Percentiles rank a stretch among this genome's conserved stretches.
Evolutionary conservation across 331 rosid genomes (phyloP).

Genomic region (Rosa hybrid): DNA sequence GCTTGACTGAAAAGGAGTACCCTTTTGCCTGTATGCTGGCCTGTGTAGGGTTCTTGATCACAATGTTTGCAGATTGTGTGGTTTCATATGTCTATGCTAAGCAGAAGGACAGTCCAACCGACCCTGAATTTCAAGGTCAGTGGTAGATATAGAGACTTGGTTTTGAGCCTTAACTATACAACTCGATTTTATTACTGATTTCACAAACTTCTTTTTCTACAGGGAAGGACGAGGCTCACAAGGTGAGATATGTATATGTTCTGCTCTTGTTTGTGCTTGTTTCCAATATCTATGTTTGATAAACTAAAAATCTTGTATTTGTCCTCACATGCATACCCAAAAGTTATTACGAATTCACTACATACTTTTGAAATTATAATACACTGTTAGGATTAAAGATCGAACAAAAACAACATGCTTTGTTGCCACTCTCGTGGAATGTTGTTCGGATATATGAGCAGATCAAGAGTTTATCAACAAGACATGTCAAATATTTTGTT

Average conservation of each 20-base stretch:
- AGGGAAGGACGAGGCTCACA: background rate
- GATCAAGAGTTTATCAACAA: no score
- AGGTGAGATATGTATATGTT: background rate
- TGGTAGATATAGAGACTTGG: background rate
- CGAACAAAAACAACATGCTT: no score
- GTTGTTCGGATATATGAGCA: no score
- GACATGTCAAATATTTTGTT: no score
- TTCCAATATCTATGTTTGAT: no score
- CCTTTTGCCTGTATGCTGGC: constrained; percentile 83
- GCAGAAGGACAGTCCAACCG: constrained; percentile 16
- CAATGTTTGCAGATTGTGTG: constrained; percentile 59
- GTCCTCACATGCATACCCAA: no score
- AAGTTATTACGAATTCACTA: no score
- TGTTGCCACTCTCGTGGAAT: no score
- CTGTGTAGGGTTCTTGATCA: constrained; percentile 60
- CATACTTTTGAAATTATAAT: no score
- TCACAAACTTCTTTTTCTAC: background rate
- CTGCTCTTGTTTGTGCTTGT: background rate
- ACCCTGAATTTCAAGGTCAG: constrained; percentile 53
- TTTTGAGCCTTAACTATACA: background rate
- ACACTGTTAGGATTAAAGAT: no score
- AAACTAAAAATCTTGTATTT: no score
- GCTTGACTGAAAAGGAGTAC: constrained; percentile 55
- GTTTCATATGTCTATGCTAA: constrained; percentile 41
- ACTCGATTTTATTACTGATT: background rate